Base-by-base conservation (phyloP, 2,329 filamentous ascomycete genomes). In the Neofusicoccum ribis region DNA sequence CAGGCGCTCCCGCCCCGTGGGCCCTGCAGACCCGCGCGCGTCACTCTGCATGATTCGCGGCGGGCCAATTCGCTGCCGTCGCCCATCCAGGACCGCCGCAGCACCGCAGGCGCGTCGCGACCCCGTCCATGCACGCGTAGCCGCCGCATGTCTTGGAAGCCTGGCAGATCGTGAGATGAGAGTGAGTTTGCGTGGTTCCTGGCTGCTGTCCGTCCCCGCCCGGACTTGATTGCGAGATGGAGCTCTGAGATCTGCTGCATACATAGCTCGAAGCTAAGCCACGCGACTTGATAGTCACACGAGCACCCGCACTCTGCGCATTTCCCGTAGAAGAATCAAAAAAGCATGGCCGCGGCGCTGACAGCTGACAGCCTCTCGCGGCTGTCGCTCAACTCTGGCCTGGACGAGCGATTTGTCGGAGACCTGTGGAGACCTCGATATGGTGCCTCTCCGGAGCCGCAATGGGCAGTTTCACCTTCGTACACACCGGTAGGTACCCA, bases 211-310 rank as follows among this genome's bases (percentile, higher is more conserved):
- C 27, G 27, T 31, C 39, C 54, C 54, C 27, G 39, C 39, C 39
- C 39, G 54, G 39, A 7, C 54, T 59, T 36, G 8, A 36, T 15
- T 36, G 54, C 39, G 54, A 46, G 39, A 23, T 44, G 6, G 27
- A 31, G 27, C 27, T 15, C 12, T 11, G 56, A 49, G n/a, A 8
- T 60, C 27, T 47, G 27, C 56, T 60, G 56, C 56, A 60, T 60
- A 60, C 56, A 60, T 60, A 60, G 56, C 56, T 60, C 17, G 15
- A 60, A 60, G 56, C 56, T 60, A 60, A 60, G 56, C 56, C 56
- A 36, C 56, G 56, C 56, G 43, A 47, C 56, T 60, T 43, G 41
- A 60, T 60, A 60, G 56, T 60, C 56, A 60, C 56, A 60, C 56
- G 56, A 60, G 56, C 43, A 36, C 56, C 56, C 56, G 43, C 43